phyloP scores from a whole-genome alignment of 164 flowering plant genomes.

The Kingdonia uniflora region DNA sequence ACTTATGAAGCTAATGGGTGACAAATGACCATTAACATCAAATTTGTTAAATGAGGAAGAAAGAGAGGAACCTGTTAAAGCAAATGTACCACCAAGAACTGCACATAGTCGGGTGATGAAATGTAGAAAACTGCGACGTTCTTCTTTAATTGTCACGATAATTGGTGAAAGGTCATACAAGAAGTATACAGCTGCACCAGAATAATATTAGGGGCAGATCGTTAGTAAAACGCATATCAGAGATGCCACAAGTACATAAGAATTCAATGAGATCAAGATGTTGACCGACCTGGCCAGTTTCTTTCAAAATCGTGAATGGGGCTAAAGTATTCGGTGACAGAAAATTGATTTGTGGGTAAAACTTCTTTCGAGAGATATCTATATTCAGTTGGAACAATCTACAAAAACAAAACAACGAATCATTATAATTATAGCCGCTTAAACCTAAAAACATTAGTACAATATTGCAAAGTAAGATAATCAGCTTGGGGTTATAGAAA shows the following conservation, averaged over 20 bases:
- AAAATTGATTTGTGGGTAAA: constrained; percentile 89
- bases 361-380: constrained; percentile 79
- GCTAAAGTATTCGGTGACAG: constrained; percentile 87
- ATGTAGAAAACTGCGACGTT: constrained; percentile 88
- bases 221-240: neutral
- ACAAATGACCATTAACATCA: neutral
- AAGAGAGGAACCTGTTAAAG: constrained; percentile 57
- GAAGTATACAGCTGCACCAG: constrained; percentile 86
- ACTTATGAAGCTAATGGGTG: neutral
- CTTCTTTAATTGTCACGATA: constrained; percentile 94
- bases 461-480: too few relatives aligned
- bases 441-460: too few relatives aligned
- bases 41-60: neutral
- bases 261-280: neutral
- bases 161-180: constrained; percentile 96
- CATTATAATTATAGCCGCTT: too few relatives aligned
- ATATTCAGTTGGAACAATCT: constrained; percentile 96
- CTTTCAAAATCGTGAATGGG: constrained; percentile 63
- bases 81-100: constrained; percentile 97
- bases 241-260: neutral
- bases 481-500: too few relatives aligned
- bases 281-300: constrained; percentile 85
- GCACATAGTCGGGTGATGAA: constrained; percentile 98
- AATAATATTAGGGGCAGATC: neutral
- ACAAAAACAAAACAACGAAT: constrained; percentile 8